Conservation (phyloP, 257 asterid genomes). For the Osmanthus fragrans region DNA sequence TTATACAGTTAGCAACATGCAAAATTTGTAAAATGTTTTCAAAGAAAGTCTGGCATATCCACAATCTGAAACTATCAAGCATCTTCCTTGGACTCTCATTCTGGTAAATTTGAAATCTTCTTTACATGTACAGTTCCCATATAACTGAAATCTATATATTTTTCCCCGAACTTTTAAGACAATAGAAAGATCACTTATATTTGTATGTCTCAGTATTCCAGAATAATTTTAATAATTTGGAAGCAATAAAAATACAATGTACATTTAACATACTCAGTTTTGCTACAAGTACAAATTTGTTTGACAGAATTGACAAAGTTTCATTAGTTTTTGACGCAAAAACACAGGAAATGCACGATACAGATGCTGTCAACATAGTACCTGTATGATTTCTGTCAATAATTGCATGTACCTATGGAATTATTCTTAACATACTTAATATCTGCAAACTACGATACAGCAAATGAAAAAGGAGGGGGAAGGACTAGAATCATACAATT, state of each 20-base stretch:
- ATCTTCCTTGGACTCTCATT: not conserved
- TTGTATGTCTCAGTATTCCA: not conserved
- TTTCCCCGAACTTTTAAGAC: not conserved
- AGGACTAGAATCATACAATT: constrained; percentile 42
- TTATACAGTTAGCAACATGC: not conserved
- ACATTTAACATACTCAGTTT: not conserved
- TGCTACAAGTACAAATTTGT: too few species aligned
- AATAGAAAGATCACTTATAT: not conserved
- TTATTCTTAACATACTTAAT: not conserved
- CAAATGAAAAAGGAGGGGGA: not conserved
- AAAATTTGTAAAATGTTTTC: not conserved
- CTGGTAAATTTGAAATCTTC: not conserved
- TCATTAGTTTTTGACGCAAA: too few species aligned
- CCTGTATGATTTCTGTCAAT: too few species aligned
- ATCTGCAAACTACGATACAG: not conserved
- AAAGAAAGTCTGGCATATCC: not conserved
- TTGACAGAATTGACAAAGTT: too few species aligned
- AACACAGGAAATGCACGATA: too few species aligned
- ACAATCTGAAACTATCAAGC: not conserved
- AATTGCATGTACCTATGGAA: too few species aligned
- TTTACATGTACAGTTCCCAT: not conserved
- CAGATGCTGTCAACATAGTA: not conserved
- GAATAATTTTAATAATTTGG: not conserved
- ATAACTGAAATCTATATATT: not conserved
- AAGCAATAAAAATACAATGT: not conserved